Base-by-base conservation (phyloP, 2,329 filamentous ascomycete genomes). In the Claviceps sorghi region DNA sequence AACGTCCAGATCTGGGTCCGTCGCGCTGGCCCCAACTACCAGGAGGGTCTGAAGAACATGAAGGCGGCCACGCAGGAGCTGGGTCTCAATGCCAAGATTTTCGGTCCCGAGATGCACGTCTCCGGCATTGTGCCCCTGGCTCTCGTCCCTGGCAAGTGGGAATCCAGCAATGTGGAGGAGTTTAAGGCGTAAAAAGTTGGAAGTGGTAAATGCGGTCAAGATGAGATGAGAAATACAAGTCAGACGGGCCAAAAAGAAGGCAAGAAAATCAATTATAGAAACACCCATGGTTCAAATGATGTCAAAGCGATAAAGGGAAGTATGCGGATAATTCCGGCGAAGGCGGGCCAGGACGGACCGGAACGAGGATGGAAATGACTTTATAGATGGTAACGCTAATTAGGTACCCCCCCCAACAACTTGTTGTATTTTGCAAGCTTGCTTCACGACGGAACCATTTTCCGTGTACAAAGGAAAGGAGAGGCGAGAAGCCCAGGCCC, bases 21-120 rank as follows among this genome's bases (percentile, higher is more conserved):
- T 65, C 79, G 80, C 72, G 80, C 93, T 51, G 69, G 93, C 56
- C 93, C 93, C 72, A 98, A 98, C 80, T 98, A 95, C 82, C 93
- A 98, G 75, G 93, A 98, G 75, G 93, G 93, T 75, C 84, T 98
- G 60, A 96, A 95, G 84, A 98, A 97, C 82, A 96, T 98, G 82
- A 97, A 97, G 82, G 80, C 83, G 49, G 91, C 95, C 55, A 93
- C 89, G 56, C 82, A 91, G 69, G 93, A 98, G 77, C 82, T 98
- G 55, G 87, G 88, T 61, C 80, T 98, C 59, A 69, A 78, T 59
- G 76, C 77, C 66, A 78, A 80, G 71, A 77, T 81, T 64, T 82
- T 80, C 58, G 78, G 78, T 52, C 78, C 78, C 46, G 82, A 95
- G 74, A 96, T 97, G 88, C 89, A 97, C 74, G 91, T 98, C 64